A percentile compares a stretch with the other conserved stretches of the same genome.
Conservation (phyloP, 148 eudicot genomes). For the Simmondsia chinensis region DNA sequence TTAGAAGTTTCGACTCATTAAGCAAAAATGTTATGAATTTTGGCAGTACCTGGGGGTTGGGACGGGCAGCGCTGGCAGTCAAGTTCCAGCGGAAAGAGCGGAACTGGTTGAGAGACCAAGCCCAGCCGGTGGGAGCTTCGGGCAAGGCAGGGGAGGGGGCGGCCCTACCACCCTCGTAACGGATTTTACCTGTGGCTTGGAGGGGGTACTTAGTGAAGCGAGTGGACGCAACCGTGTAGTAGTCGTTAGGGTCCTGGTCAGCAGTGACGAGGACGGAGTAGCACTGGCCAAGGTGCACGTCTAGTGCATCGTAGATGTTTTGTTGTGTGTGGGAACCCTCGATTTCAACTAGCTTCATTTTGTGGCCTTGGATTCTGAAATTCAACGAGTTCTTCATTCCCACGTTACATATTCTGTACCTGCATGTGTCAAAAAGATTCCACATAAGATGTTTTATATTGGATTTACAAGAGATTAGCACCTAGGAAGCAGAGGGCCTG, state of each 20-base stretch:
- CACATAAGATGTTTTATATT: too few relatives aligned
- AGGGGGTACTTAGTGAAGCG: constrained; percentile 51
- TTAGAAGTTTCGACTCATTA: too few relatives aligned
- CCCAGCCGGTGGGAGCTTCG: constrained; percentile 35
- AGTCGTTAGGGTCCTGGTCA: constrained; percentile 44
- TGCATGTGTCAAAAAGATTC: too few relatives aligned
- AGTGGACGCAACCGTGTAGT: constrained; percentile 51
- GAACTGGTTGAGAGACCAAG: constrained; percentile 70
- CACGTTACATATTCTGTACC: constrained; percentile 67
- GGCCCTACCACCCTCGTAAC: constrained; percentile 29
- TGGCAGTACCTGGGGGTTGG: too few relatives aligned
- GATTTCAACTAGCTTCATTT: constrained; percentile 46
- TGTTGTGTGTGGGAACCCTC: constrained; percentile 67
- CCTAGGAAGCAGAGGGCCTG: too few relatives aligned
- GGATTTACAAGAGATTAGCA: too few relatives aligned
- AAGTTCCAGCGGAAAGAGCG: constrained; percentile 63
- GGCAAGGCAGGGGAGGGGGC: constrained; percentile 37
- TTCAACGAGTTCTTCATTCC: constrained; percentile 52
- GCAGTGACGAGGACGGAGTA: constrained; percentile 50
- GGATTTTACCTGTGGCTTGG: constrained; percentile 22
- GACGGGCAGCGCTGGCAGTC: constrained; percentile 73
- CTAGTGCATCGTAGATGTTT: constrained; percentile 46
- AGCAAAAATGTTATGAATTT: too few relatives aligned
- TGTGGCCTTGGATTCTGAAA: constrained; percentile 47
- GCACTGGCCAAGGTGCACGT: constrained; percentile 66